Base-by-base conservation (phyloP, 805 yeast species). In the Sugiyamaella smithiae region DNA sequence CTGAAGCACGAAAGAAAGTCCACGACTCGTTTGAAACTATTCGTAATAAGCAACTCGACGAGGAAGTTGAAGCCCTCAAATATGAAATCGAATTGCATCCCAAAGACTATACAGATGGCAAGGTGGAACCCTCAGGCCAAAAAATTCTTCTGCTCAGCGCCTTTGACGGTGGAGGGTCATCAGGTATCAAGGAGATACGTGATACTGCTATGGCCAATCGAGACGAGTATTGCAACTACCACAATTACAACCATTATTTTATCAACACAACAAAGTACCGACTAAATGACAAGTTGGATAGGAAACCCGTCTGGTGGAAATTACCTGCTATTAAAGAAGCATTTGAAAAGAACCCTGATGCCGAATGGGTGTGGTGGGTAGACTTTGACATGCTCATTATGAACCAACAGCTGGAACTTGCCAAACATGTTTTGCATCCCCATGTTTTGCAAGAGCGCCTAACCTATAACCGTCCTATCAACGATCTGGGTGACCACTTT, bases 311-410 rank as follows among this genome's bases (percentile, higher is more conserved):
- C 17, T 67, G 71, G 71, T 56, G 57, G 32, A 67, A 67, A 46
- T 48, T 67, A 23, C 63, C 66, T 4, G 67, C 69, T 12, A 56
- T 67, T 17, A 52, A 52, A 43, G 62, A 62, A 11, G 60, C 67
- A 3, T 64, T 66, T 36, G 58, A 53, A 11, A 36, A 33, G 22
- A 46, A 63, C 47, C 69, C 71, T 4, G 57, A 61, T 2, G 69
- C 62, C 16, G 67, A 67, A 44, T 67, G 71, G 71, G 56, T 68
- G 23, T 68, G 69, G 68, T 67, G 70, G 71, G 57, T 67, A 19
- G 71, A 68, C 48, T 55, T 59, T 5, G 71, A 67, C 31, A 62
- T 64, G 11, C 54, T 67, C 22, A 61, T 67, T 45, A 65, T 65
- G 63, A 64, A 66, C 40, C 60, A 60, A 4, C 33, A 55, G 5